These are phyloP conservation scores for Cryphonectria parasitica DNA, from an alignment of 2,329 filamentous ascomycete genomes.

Conservation along the genomic window DNA sequence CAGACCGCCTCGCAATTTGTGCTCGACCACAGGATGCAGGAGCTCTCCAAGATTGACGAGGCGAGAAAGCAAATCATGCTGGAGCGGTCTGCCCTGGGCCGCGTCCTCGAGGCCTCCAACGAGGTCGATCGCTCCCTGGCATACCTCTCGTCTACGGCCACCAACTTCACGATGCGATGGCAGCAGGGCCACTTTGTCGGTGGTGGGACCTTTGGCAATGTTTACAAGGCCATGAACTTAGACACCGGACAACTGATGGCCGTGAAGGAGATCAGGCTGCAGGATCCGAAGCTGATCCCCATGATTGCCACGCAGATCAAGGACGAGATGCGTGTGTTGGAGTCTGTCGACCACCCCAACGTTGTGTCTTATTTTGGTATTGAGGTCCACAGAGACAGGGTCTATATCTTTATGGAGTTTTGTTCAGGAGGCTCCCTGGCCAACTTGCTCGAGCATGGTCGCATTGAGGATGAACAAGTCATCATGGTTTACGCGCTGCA, in stretches of 20 bases:
- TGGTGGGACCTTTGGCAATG: slow-evolving; percentile 94
- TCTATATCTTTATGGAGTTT: slow-evolving; percentile 99
- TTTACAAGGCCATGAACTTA: slow-evolving; percentile 96
- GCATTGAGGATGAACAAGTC: slow-evolving; percentile 96
- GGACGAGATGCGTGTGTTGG: slow-evolving; percentile 95
- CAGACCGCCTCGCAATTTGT: slow-evolving; percentile 81
- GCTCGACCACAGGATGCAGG: slow-evolving; percentile 73
- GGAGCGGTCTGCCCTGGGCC: slow-evolving; percentile 84
- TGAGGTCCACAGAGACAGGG: slow-evolving; percentile 95
- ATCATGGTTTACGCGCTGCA: slow-evolving; percentile 96
- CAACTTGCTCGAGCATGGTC: slow-evolving; percentile 86
- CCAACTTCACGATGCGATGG: slow-evolving; percentile 95
- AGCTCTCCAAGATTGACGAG: slow-evolving; percentile 77
- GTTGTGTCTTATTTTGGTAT: slow-evolving; percentile 98
- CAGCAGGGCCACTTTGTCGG: slow-evolving; percentile 99
- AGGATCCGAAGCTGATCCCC: slow-evolving; percentile 94
- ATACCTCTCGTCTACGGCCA: slow-evolving; percentile 89
- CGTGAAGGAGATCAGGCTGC: slow-evolving; percentile 96
- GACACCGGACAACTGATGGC: slow-evolving; percentile 97
- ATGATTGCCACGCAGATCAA: slow-evolving; percentile 91
- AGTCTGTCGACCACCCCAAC: slow-evolving; percentile 95
- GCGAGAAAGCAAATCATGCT: slow-evolving; percentile 77
- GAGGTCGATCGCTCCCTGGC: slow-evolving; percentile 95
- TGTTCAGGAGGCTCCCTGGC: slow-evolving; percentile 94
- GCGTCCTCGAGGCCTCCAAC: slow-evolving; percentile 91